Percentiles rank a stretch among this genome's conserved stretches.
These are phyloP conservation scores for Boletus pseudo-olivaceus DNA, from an alignment of 768 basidiomycete genomes.

Conservation along the genomic window DNA sequence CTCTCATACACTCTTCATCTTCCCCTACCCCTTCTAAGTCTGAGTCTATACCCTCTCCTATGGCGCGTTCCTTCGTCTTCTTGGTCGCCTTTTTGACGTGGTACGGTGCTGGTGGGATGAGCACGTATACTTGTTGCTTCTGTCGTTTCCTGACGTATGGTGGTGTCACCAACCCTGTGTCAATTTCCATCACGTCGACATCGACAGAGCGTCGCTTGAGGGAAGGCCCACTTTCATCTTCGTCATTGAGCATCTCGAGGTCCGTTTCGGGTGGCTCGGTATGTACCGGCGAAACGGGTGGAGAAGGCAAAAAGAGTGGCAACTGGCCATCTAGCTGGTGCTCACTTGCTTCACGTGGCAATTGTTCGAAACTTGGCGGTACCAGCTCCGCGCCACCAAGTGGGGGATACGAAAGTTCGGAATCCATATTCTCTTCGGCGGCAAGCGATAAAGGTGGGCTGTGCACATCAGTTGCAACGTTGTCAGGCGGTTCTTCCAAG, in stretches of 20 bases:
- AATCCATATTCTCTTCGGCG: slow-evolving; percentile 9
- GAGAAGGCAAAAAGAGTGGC: slow-evolving; percentile 51
- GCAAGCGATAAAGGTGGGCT: slow-evolving; percentile 13
- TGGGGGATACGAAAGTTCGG: slow-evolving; percentile 6
- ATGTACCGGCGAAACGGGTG: slow-evolving; percentile 32
- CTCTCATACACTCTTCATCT: slow-evolving; percentile 32
- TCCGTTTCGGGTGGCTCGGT: slow-evolving; percentile 23
- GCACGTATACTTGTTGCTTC: slow-evolving; percentile 27
- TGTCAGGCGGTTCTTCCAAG: slow-evolving; percentile 14
- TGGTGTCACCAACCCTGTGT: background rate
- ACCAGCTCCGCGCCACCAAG: background rate
- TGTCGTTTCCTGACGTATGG: slow-evolving; percentile 21
- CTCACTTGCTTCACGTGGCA: slow-evolving; percentile 12
- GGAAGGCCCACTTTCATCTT: background rate
- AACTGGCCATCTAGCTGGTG: slow-evolving; percentile 20
- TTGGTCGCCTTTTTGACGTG: slow-evolving; percentile 19
- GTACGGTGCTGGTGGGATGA: slow-evolving; percentile 26
- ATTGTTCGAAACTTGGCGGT: slow-evolving; percentile 4
- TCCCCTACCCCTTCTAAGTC: slow-evolving; percentile 15
- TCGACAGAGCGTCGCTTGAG: slow-evolving; percentile 23
- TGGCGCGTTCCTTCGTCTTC: slow-evolving; percentile 13
- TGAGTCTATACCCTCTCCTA: slow-evolving; percentile 17
- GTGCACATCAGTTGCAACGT: slow-evolving; percentile 12
- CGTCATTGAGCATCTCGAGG: slow-evolving; percentile 12
- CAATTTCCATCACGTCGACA: slow-evolving; percentile 9